Percentiles rank a stretch among this genome's conserved stretches.
phyloP scores from a whole-genome alignment of 208 protist genomes.

The Kentomonas sorsogonicus region DNA sequence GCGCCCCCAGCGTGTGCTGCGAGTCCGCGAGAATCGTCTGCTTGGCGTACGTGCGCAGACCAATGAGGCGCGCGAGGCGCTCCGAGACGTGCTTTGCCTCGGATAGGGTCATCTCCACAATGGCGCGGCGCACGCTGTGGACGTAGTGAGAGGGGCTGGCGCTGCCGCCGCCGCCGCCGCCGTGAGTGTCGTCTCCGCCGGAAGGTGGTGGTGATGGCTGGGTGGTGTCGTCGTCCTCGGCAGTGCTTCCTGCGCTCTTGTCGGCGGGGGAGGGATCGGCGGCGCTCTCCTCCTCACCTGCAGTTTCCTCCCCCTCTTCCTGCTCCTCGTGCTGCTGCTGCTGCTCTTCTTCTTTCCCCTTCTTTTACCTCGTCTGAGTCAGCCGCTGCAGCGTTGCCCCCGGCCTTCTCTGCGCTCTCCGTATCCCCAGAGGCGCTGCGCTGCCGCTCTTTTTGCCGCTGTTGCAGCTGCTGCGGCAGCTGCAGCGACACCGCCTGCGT shows the following conservation, averaged over 20 bases:
- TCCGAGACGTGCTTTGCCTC: conserved; percentile 61
- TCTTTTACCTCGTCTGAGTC: not conserved
- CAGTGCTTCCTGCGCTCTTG: not conserved
- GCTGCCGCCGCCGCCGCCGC: too few species aligned
- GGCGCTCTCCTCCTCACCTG: too few species aligned
- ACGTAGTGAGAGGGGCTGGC: conserved; percentile 10
- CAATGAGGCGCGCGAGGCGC: conserved; percentile 39
- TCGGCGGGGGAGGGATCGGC: not conserved
- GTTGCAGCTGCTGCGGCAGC: not conserved
- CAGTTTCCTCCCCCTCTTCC: too few species aligned
- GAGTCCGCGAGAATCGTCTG: conserved; percentile 73
- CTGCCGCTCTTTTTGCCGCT: not conserved
- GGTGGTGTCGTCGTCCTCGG: not conserved
- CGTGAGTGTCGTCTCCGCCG: too few species aligned
- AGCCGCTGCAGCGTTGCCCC: too few species aligned
- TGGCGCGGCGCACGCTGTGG: conserved; percentile 59
- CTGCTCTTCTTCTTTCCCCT: not conserved
- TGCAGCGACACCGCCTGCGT: not conserved
- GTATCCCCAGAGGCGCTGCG: not conserved
- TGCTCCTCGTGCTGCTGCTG: not conserved
- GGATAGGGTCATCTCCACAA: conserved; percentile 57
- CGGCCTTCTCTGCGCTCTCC: not conserved
- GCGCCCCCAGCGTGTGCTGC: conserved; percentile 38
- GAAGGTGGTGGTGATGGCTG: not conserved
- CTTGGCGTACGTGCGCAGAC: conserved; percentile 49